These are phyloP conservation scores for Nemania sp. DNA, from an alignment of 2,329 filamentous ascomycete genomes.

Conservation along the genomic window DNA sequence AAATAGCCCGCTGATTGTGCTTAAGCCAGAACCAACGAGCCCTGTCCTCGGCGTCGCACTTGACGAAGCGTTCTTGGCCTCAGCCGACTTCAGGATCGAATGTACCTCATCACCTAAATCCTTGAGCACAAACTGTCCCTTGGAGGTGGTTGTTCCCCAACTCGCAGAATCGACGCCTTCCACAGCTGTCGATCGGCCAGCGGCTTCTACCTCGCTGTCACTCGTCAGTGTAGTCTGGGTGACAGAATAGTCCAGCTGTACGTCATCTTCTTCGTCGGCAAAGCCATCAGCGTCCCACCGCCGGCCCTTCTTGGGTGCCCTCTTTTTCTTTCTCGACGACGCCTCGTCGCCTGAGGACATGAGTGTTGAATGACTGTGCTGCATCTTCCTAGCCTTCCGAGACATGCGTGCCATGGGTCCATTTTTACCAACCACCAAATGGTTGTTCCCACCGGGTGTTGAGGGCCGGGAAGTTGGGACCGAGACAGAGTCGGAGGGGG, in stretches of 20 bases:
- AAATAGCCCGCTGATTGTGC: constrained; percentile 85
- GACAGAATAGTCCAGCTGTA: constrained; percentile 88
- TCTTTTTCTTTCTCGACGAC: constrained; percentile 63
- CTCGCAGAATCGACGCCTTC: constrained; percentile 77
- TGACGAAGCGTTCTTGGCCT: constrained; percentile 61
- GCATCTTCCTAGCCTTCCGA: constrained; percentile 72
- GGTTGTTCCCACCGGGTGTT: constrained; percentile 67
- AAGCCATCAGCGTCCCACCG: constrained; percentile 91
- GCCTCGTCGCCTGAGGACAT: constrained; percentile 85
- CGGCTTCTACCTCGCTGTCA: constrained; percentile 56
- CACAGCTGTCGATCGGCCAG: constrained; percentile 61
- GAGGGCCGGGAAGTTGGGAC: constrained; percentile 76
- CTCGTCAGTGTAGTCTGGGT: constrained; percentile 53
- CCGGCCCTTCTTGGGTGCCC: constrained; percentile 77
- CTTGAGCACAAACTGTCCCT: constrained; percentile 91
- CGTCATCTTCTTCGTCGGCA: constrained; percentile 80
- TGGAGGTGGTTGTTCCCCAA: constrained; percentile 83
- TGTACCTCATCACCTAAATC: constrained; percentile 94
- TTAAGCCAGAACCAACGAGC: constrained; percentile 78
- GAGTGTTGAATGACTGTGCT: constrained; percentile 68
- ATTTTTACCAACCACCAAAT: constrained; percentile 73
- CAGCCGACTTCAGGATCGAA: constrained; percentile 81
- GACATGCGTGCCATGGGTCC: constrained; percentile 79
- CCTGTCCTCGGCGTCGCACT: constrained; percentile 59
- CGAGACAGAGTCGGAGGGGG: constrained; percentile 71